Percentiles rank a stretch among this genome's conserved stretches.
These are phyloP conservation scores for Lentinula guzmanii DNA, from an alignment of 768 basidiomycete genomes.

Conservation along the genomic window DNA sequence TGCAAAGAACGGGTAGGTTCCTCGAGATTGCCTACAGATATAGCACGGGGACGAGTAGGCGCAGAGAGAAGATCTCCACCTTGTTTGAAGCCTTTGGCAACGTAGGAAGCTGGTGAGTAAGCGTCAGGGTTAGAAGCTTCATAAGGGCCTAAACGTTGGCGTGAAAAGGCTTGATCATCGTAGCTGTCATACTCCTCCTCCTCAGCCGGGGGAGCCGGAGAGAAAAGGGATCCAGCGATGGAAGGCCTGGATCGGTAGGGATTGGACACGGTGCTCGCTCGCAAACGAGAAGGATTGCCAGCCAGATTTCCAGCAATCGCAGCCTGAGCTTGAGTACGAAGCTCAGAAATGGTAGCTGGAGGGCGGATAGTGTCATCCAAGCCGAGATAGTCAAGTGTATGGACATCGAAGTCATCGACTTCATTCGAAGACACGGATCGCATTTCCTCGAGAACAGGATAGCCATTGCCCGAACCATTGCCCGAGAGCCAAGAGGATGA, in stretches of 20 bases:
- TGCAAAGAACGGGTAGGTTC: constrained; percentile 69
- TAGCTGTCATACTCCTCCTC: constrained; percentile 70
- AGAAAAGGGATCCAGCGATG: constrained; percentile 51
- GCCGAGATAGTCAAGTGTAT: constrained; percentile 95
- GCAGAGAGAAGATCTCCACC: constrained; percentile 56
- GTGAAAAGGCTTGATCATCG: constrained; percentile 41
- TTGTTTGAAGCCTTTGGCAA: constrained; percentile 70
- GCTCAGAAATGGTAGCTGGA: constrained; percentile 84
- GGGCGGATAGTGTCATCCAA: constrained; percentile 75
- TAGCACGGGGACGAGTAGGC: constrained; percentile 66
- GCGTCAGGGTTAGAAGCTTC: constrained; percentile 47
- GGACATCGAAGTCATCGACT: constrained; percentile 84
- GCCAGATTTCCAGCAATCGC: constrained; percentile 82
- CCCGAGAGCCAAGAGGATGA: constrained; percentile 84
- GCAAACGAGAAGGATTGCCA: constrained; percentile 65
- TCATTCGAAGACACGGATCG: constrained; percentile 77
- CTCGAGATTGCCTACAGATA: constrained; percentile 84
- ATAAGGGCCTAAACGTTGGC: constrained; percentile 59
- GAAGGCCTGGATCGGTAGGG: constrained; percentile 74
- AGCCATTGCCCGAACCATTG: constrained; percentile 49
- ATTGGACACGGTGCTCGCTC: constrained; percentile 90
- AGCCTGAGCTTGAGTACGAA: constrained; percentile 85
- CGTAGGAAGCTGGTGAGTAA: constrained; percentile 51
- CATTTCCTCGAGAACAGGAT: constrained; percentile 71
- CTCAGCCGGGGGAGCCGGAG: constrained; percentile 65